Evolutionary conservation across 1,139 yeast species (phyloP).

Genomic region (Sugiyamaella japonica): DNA sequence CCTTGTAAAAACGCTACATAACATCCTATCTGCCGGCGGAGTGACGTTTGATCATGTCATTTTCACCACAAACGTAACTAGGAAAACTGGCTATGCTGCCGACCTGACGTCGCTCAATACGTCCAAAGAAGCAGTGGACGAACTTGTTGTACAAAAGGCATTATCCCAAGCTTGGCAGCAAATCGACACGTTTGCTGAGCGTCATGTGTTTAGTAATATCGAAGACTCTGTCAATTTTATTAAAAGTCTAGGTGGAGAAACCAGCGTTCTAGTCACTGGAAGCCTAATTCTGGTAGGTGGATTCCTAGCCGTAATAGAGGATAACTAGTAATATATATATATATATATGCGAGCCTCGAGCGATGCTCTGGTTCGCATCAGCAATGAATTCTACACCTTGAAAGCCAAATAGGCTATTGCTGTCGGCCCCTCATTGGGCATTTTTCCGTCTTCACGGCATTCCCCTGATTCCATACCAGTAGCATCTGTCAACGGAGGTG

Average conservation of each 20-base stretch:
- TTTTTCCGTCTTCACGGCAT: too few species aligned
- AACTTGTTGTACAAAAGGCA: constrained; percentile 74
- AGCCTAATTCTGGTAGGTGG: constrained; percentile 96
- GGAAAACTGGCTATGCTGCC: constrained; percentile 82
- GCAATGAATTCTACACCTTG: too few species aligned
- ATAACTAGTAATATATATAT: constrained; percentile 1
- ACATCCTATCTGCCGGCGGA: constrained; percentile 40
- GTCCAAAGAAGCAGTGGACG: constrained; percentile 72
- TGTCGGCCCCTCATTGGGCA: too few species aligned
- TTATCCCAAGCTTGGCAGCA: constrained; percentile 69
- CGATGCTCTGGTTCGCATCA: too few species aligned
- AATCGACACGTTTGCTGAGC: constrained; percentile 49
- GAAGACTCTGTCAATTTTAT: constrained; percentile 67
- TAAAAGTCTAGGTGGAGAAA: constrained; percentile 42
- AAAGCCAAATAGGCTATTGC: too few species aligned
- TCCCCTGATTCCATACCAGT: too few species aligned
- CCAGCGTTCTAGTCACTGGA: constrained; percentile 88
- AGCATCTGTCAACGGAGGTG: too few species aligned
- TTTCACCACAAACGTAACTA: constrained; percentile 90
- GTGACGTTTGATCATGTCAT: constrained; percentile 68
- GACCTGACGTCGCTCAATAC: constrained; percentile 86
- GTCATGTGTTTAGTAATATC: constrained; percentile 67
- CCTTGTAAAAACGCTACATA: constrained; percentile 56
- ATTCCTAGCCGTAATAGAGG: constrained; percentile 66
- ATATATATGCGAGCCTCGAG: too few species aligned